Percentiles rank a stretch among this genome's conserved stretches.
Evolutionary conservation across 805 yeast species (phyloP).

Genomic region (Candida bentonensis): DNA sequence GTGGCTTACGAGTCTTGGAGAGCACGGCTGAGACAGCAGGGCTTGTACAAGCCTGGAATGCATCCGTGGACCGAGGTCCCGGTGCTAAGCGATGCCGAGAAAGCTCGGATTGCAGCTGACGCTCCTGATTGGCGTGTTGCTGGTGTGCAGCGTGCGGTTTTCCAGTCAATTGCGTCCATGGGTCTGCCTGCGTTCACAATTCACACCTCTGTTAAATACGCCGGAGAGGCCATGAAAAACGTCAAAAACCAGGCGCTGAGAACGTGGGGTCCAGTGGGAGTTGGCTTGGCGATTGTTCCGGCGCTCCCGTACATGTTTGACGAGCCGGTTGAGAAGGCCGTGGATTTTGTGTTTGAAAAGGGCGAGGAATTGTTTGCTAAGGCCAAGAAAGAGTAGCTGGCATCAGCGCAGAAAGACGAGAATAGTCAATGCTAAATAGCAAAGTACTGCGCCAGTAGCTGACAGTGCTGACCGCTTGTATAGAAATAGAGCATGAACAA

Average conservation of each 20-base stretch:
- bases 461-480: no score
- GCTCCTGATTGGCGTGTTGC: conserved; percentile 56
- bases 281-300: conserved; percentile 68
- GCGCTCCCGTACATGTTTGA: conserved; percentile 65
- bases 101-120: conserved; percentile 23
- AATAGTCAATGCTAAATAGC: no score
- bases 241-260: conserved; percentile 32
- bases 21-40: conserved; percentile 41
- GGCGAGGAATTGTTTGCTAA: neutral
- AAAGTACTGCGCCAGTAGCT: no score
- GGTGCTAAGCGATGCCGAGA: conserved; percentile 21
- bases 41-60: conserved; percentile 43
- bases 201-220: conserved; percentile 57
- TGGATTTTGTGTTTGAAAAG: conserved; percentile 43
- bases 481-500: no score
- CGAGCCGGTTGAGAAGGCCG: conserved; percentile 63
- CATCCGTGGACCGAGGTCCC: conserved; percentile 54
- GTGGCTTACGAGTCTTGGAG: conserved; percentile 62
- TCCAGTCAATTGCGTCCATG: conserved; percentile 75
- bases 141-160: conserved; percentile 57
- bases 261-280: conserved; percentile 63
- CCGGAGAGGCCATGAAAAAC: conserved; percentile 48
- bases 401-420: no score
- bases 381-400: neutral
- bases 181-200: conserved; percentile 79